Evolutionary conservation across 176 grass and related monocot genomes (phyloP).

Genomic region (Secale cereale): DNA sequence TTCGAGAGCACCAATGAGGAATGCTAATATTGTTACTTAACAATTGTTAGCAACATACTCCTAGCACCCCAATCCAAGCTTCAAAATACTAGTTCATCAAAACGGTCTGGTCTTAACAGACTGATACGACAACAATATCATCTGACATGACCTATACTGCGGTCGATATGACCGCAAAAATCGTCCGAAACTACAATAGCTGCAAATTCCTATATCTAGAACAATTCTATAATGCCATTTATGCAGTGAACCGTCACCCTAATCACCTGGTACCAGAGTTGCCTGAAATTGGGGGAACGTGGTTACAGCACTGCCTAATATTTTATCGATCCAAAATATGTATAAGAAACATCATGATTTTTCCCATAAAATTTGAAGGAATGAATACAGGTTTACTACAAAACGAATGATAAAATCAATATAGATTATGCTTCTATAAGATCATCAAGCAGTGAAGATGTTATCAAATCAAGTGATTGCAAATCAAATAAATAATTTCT

Average conservation of each 20-base stretch:
- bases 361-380: not conserved
- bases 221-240: not conserved
- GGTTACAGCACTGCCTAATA: not conserved
- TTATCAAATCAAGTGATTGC: not conserved
- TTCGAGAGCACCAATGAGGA: not conserved
- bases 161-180: not conserved
- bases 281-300: not conserved
- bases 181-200: not conserved
- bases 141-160: not conserved
- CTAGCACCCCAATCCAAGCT: not conserved
- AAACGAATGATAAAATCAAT: not conserved
- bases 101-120: not conserved
- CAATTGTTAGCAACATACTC: not conserved
- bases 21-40: conserved; percentile 5
- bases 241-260: not conserved
- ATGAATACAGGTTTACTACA: not conserved
- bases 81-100: not conserved
- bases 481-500: not conserved
- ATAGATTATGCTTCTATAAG: conserved; percentile 4
- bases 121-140: not conserved
- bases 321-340: not conserved
- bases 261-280: not conserved
- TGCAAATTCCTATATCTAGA: not conserved
- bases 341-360: not conserved
- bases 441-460: not conserved